Evolutionary conservation across 805 yeast genomes (phyloP).

Genomic region (Tetrapisispora fleetii): DNA sequence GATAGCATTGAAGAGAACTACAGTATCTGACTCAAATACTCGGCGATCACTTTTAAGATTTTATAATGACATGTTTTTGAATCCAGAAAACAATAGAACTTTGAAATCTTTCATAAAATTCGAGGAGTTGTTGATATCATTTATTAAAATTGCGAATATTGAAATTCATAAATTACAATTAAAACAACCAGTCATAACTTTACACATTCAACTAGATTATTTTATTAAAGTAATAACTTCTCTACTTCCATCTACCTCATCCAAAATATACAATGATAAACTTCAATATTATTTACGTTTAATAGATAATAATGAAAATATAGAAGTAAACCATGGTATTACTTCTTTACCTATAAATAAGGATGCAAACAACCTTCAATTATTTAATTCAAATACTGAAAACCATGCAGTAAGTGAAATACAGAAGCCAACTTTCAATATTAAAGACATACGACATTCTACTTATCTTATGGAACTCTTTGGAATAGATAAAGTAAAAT

Average conservation of each 20-base stretch:
- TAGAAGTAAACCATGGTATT: no score
- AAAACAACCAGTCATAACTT: slow-evolving; percentile 9
- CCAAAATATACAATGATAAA: no score
- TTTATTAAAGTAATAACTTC: slow-evolving; percentile 16
- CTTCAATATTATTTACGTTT: no score
- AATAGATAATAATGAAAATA: no score
- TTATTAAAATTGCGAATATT: slow-evolving; percentile 43
- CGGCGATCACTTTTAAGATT: slow-evolving; percentile 51
- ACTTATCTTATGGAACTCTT: slow-evolving; percentile 42
- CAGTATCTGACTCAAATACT: slow-evolving; percentile 33
- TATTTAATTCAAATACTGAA: no score
- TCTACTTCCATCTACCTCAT: no score
- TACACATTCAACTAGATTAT: slow-evolving; percentile 18
- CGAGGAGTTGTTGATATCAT: slow-evolving; percentile 41
- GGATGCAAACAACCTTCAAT: no score
- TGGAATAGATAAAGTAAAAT: slow-evolving; percentile 34
- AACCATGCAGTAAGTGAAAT: no score
- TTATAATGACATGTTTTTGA: slow-evolving; percentile 46
- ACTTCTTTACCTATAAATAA: no score
- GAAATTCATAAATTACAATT: slow-evolving; percentile 36
- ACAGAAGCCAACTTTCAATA: slow-evolving; percentile 38
- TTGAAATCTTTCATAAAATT: slow-evolving; percentile 28
- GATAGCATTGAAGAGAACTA: slow-evolving; percentile 38
- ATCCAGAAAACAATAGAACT: slow-evolving; percentile 28
- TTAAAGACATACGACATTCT: slow-evolving; percentile 47